Percentiles rank a stretch among this genome's conserved stretches.
Evolutionary conservation across 257 asterid genomes (phyloP).

Genomic region (Schizonepeta tenuifolia): DNA sequence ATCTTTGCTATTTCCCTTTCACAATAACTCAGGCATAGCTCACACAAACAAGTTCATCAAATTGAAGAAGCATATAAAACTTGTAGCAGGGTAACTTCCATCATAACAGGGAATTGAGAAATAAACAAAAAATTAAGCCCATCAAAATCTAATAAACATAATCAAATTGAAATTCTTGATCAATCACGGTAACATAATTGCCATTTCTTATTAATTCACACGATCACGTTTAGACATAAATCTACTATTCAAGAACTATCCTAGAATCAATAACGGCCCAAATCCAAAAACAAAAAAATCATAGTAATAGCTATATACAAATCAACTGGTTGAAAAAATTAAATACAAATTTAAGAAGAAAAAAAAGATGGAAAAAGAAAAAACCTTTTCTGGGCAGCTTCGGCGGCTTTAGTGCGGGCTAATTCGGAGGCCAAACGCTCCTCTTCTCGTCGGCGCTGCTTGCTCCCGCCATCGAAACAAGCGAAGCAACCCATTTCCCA

Average conservation of each 20-base stretch:
- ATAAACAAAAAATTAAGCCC: neutral
- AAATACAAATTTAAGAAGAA: neutral
- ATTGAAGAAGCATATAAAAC: constrained; percentile 19
- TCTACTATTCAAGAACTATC: constrained; percentile 1
- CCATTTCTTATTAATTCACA: constrained; percentile 6
- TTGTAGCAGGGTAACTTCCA: neutral
- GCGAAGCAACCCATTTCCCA: constrained; percentile 73
- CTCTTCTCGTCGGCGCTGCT: constrained; percentile 68
- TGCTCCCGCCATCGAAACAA: constrained; percentile 88
- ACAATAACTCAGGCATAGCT: neutral
- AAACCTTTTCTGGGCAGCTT: constrained; percentile 93
- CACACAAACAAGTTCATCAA: constrained; percentile 12
- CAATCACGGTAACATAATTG: neutral
- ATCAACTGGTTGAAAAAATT: neutral
- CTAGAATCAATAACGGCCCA: constrained; percentile 21
- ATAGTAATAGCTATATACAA: neutral
- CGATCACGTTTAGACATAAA: neutral
- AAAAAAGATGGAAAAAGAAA: neutral
- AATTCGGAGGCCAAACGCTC: constrained; percentile 83
- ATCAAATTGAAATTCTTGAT: constrained; percentile 20
- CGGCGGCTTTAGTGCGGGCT: constrained; percentile 87
- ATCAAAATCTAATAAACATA: neutral
- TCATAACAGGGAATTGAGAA: neutral
- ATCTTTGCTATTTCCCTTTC: neutral
- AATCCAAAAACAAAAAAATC: neutral